phyloP scores from a whole-genome alignment of 1,139 yeast genomes.

The Suhomyces guaymorum region DNA sequence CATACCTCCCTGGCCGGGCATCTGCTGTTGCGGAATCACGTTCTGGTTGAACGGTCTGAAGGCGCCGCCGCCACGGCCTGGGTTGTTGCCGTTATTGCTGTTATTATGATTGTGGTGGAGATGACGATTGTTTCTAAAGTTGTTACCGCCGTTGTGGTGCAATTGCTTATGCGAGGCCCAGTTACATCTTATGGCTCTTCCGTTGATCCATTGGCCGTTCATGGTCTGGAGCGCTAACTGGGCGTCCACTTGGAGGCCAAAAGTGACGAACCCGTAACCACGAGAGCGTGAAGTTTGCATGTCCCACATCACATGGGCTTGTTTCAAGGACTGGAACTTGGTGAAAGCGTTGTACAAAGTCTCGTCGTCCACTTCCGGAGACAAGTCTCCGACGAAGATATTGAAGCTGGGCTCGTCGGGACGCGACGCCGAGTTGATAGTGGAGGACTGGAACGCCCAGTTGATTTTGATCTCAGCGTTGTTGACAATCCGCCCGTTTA shows the following conservation, averaged over 20 bases:
- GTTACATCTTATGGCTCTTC: conserved; percentile 77
- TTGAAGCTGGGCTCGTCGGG: conserved; percentile 59
- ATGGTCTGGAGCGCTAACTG: conserved; percentile 68
- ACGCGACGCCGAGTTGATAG: conserved; percentile 51
- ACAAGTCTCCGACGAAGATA: conserved; percentile 84
- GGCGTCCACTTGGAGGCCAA: conserved; percentile 66
- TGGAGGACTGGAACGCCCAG: conserved; percentile 78
- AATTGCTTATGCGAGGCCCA: conserved; percentile 82
- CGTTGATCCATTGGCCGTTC: conserved; percentile 74
- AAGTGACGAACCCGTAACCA: conserved; percentile 93
- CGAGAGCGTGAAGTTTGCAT: conserved; percentile 90
- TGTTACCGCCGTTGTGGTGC: conserved; percentile 12
- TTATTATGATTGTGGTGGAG: conserved; percentile 11
- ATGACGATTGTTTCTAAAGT: conserved; percentile 8
- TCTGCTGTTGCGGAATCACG: conserved; percentile 12
- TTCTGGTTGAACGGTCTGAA: conserved; percentile 20
- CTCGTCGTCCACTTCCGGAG: conserved; percentile 82
- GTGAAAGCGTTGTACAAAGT: conserved; percentile 58
- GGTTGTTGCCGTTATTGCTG: too few relatives aligned
- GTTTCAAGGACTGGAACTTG: conserved; percentile 62
- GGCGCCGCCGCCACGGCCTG: too few relatives aligned
- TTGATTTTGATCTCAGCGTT: conserved; percentile 62
- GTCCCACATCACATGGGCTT: conserved; percentile 97
- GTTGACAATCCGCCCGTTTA: conserved; percentile 58
- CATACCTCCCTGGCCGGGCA: conserved; percentile 7